Evolutionary conservation across 2,329 filamentous ascomycete species (phyloP).

Genomic region (Venturiaceae sp.): DNA sequence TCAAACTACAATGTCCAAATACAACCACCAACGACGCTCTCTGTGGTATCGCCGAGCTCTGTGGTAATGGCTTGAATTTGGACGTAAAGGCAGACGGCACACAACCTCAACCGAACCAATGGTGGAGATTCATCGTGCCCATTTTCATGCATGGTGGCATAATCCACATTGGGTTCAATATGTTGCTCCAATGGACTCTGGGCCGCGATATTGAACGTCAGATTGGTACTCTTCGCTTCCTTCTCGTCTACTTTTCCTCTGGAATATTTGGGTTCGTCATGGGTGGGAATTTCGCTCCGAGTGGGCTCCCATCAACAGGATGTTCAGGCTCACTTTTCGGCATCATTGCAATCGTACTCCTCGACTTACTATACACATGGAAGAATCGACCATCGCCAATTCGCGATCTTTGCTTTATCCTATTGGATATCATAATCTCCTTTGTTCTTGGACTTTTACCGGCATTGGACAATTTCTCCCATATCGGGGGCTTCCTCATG

Average conservation of each 20-base stretch:
- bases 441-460: conserved; percentile 89
- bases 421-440: conserved; percentile 77
- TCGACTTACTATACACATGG: conserved; percentile 94
- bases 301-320: conserved; percentile 69
- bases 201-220: conserved; percentile 86
- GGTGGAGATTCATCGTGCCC: conserved; percentile 91
- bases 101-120: conserved; percentile 71
- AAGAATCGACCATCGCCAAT: conserved; percentile 63
- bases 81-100: conserved; percentile 41
- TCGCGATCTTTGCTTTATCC: conserved; percentile 78
- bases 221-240: conserved; percentile 81
- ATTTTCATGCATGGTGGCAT: conserved; percentile 94
- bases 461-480: conserved; percentile 91
- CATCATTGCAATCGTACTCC: conserved; percentile 74
- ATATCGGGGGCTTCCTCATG: conserved; percentile 93
- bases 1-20: conserved; percentile 70
- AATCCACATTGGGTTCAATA: conserved; percentile 92
- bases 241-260: conserved; percentile 78
- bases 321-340: conserved; percentile 89
- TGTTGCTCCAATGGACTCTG: conserved; percentile 82
- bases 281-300: conserved; percentile 84
- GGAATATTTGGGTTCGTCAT: conserved; percentile 96
- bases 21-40: conserved; percentile 41
- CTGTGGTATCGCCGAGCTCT: conserved; percentile 74
- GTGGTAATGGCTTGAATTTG: conserved; percentile 61